Conservation (phyloP, 2,329 filamentous ascomycete genomes). For the Aspergillus sclerotialis region DNA sequence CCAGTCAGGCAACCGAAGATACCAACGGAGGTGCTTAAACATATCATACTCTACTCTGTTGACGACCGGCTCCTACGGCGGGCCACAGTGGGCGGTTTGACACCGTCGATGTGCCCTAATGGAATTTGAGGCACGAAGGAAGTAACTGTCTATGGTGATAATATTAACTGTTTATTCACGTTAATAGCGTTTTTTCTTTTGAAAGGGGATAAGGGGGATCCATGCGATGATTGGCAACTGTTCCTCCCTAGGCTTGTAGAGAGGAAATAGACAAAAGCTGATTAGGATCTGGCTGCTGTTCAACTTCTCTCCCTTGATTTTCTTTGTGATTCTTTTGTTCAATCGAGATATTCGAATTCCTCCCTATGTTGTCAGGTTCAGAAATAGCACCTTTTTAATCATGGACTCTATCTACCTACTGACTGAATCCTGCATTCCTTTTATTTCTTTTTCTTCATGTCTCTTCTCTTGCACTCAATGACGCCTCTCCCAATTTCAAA, state of each 20-base stretch:
- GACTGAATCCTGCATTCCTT: slow-evolving; percentile 19
- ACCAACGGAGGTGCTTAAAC: slow-evolving; percentile 31
- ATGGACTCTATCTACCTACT: slow-evolving; percentile 20
- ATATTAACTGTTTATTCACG: slow-evolving; percentile 35
- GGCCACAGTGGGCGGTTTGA: slow-evolving; percentile 23
- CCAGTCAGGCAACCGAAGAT: slow-evolving; percentile 40
- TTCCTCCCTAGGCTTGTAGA: slow-evolving; percentile 8
- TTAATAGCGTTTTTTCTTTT: slow-evolving; percentile 31
- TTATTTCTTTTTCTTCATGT: slow-evolving; percentile 11
- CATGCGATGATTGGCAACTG: slow-evolving; percentile 20
- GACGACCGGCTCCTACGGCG: slow-evolving; percentile 20
- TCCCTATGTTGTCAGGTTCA: slow-evolving; percentile 15
- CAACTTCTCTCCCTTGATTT: slow-evolving; percentile 12
- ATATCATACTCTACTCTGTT: slow-evolving; percentile 22
- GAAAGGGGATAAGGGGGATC: slow-evolving; percentile 21
- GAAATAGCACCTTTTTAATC: slow-evolving; percentile 28
- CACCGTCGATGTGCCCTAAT: slow-evolving; percentile 30
- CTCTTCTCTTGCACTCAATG: slow-evolving; percentile 14
- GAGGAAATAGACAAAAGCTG: slow-evolving; percentile 7
- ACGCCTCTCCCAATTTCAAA: slow-evolving; percentile 28
- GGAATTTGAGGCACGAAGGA: slow-evolving; percentile 27
- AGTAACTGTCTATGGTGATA: slow-evolving; percentile 31
- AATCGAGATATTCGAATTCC: slow-evolving; percentile 12
- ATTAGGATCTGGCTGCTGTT: slow-evolving; percentile 12
- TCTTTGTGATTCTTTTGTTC: slow-evolving; percentile 13